Evolutionary conservation across 108 stramenopile genomes (phyloP), one percentile per base, ranked within the genome.

Genomic region (Nitzschia sp.): DNA sequence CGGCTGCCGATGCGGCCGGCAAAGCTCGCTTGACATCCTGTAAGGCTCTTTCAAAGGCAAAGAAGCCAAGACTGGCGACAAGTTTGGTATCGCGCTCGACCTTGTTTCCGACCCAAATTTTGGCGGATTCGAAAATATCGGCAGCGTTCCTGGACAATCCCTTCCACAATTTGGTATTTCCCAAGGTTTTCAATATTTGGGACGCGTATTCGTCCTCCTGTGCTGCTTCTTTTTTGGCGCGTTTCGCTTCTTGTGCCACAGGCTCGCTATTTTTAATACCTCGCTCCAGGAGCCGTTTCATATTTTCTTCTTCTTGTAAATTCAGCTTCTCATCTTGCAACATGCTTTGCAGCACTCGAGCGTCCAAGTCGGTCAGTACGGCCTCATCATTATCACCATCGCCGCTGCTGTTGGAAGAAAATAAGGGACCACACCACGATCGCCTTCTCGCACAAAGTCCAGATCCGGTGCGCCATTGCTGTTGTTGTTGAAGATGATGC

Each of bases 151-250:
- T 71, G 36, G 72, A 73, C 26, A 93, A 31, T 30, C 75, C 77
- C 35, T 86, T 87, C 89, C 89, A 93, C 50, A 89, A 81, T 41
- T 84, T 74, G 65, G 85, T 91, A 47, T 90, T 80, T 16, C 73
- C 65, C 48, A 93, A 66, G 15, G 72, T 82, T 67, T 83, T 48
- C 48, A 76, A 53, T 30, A 76, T 47, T 53, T 68, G 53, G 19
- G 71, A 78, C 1, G 63, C 22, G 45, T 53, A 82, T 3, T 38
- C 48, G 9, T 19, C 35, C 36, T 66, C 71, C 55, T 28, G 13
- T 56, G 25, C 4, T 5, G 65, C 68, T 44, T 53, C 58, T 9
- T 66, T 47, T 48, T 69, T 26, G 50, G 23, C 41, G 2, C 8
- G 13, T 22, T 55, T 1, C 45, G 44, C 21, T 69, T 66, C 29